phyloP scores from a whole-genome alignment of 257 asterid genomes.

The Solanum piurae region DNA sequence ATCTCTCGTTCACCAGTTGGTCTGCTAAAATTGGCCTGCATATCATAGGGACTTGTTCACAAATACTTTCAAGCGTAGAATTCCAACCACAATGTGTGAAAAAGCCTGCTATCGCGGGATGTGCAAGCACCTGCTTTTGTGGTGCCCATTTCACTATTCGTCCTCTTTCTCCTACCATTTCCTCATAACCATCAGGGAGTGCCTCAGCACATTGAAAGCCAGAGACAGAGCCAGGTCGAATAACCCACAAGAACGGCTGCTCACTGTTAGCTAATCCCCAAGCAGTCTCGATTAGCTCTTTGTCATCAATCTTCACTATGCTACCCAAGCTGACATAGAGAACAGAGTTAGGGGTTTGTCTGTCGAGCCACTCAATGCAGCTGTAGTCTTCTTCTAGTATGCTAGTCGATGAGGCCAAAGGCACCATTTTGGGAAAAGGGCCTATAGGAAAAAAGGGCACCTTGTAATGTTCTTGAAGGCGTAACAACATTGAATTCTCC shows the following conservation, averaged over 20 bases:
- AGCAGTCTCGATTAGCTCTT: slow-evolving; percentile 17
- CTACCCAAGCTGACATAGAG: slow-evolving; percentile 27
- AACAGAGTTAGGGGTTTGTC: not conserved
- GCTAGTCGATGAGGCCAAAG: not conserved
- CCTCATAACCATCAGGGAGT: not conserved
- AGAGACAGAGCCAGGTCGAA: slow-evolving; percentile 1
- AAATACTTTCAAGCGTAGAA: slow-evolving; percentile 31
- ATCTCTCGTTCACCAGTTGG: slow-evolving; percentile 26
- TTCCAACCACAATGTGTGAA: slow-evolving; percentile 46
- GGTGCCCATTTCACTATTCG: slow-evolving; percentile 37
- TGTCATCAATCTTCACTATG: slow-evolving; percentile 6
- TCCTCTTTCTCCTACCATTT: slow-evolving; percentile 11
- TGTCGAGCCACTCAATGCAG: not conserved
- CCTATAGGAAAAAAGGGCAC: not conserved
- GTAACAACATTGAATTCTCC: not conserved
- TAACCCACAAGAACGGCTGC: slow-evolving; percentile 34
- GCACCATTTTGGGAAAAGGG: not conserved
- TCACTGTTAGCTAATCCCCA: slow-evolving; percentile 30
- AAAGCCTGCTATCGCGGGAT: slow-evolving; percentile 28
- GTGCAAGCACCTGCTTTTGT: slow-evolving; percentile 27
- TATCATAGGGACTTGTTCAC: slow-evolving; percentile 33
- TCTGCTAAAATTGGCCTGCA: slow-evolving; percentile 28
- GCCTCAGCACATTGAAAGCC: not conserved
- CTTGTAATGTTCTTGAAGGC: not conserved
- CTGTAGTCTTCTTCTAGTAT: not conserved